These are phyloP conservation scores for Paecilomyces fulvus DNA, from an alignment of 2,329 filamentous ascomycete genomes.

Conservation along the genomic window DNA sequence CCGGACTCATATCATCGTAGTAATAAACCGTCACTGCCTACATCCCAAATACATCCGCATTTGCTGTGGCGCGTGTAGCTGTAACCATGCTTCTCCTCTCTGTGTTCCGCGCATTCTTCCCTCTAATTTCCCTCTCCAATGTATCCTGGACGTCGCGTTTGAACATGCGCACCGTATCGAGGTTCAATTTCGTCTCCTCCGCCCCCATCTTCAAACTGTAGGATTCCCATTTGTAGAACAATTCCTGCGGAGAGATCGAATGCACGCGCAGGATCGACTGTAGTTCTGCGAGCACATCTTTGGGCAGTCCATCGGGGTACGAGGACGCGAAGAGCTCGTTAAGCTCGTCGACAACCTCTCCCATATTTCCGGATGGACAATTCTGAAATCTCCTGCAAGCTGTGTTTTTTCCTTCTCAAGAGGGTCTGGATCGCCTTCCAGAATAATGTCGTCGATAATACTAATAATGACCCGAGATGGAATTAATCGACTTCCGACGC, in stretches of 20 bases:
- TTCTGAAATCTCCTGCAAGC: background rate
- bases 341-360: slow-evolving; percentile 44
- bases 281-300: slow-evolving; percentile 73
- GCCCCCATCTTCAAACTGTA: slow-evolving; percentile 91
- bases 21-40: slow-evolving; percentile 29
- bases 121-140: slow-evolving; percentile 67
- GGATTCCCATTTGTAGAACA: slow-evolving; percentile 98
- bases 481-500: background rate
- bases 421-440: background rate
- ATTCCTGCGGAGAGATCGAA: slow-evolving; percentile 69
- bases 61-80: slow-evolving; percentile 49
- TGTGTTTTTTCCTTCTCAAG: background rate
- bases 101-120: slow-evolving; percentile 55
- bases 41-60: slow-evolving; percentile 76
- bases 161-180: slow-evolving; percentile 65
- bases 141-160: slow-evolving; percentile 81
- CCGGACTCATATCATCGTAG: slow-evolving; percentile 5
- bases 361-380: slow-evolving; percentile 30
- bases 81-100: slow-evolving; percentile 53
- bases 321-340: slow-evolving; percentile 51
- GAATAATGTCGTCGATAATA: background rate
- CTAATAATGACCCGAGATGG: background rate
- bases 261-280: slow-evolving; percentile 80
- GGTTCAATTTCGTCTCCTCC: slow-evolving; percentile 63
- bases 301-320: slow-evolving; percentile 52